phyloP scores from a whole-genome alignment of 495 filamentous ascomycete genomes.

The Xylaria longipes region DNA sequence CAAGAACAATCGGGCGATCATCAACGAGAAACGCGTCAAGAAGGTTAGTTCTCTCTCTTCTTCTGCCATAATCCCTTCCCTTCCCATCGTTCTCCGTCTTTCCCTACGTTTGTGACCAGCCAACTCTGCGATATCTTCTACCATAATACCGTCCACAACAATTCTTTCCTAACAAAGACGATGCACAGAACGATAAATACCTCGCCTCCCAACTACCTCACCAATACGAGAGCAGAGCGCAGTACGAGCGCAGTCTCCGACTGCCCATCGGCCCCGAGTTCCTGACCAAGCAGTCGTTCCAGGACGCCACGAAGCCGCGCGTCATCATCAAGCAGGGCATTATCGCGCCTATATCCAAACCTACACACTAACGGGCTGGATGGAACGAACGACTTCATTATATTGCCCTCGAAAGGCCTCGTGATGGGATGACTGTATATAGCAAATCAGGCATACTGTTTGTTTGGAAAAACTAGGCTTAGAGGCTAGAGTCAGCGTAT shows the following conservation, averaged over 20 bases:
- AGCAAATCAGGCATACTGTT: neutral
- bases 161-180: slow-evolving; percentile 28
- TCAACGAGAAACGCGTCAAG: slow-evolving; percentile 88
- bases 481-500: neutral
- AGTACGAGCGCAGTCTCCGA: slow-evolving; percentile 90
- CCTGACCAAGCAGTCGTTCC: slow-evolving; percentile 92
- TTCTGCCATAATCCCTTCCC: neutral
- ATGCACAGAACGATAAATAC: slow-evolving; percentile 82
- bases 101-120: slow-evolving; percentile 1
- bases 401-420: neutral
- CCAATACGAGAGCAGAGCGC: slow-evolving; percentile 81
- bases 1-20: slow-evolving; percentile 81
- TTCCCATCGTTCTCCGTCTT: neutral
- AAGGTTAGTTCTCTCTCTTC: slow-evolving; percentile 65
- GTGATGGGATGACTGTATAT: neutral
- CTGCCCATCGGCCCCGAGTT: slow-evolving; percentile 93
- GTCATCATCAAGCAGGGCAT: slow-evolving; percentile 92
- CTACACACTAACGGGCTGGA: slow-evolving; percentile 42
- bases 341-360: slow-evolving; percentile 86
- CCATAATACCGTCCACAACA: too few species aligned
- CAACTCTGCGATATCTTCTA: neutral
- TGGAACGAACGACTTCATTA: neutral
- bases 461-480: neutral
- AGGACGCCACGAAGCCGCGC: slow-evolving; percentile 86
- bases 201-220: slow-evolving; percentile 82